Evolutionary conservation across 352 stramenopile species (phyloP), one percentile per base, ranked within the genome.

Genomic region (Pythium dissotocum): DNA sequence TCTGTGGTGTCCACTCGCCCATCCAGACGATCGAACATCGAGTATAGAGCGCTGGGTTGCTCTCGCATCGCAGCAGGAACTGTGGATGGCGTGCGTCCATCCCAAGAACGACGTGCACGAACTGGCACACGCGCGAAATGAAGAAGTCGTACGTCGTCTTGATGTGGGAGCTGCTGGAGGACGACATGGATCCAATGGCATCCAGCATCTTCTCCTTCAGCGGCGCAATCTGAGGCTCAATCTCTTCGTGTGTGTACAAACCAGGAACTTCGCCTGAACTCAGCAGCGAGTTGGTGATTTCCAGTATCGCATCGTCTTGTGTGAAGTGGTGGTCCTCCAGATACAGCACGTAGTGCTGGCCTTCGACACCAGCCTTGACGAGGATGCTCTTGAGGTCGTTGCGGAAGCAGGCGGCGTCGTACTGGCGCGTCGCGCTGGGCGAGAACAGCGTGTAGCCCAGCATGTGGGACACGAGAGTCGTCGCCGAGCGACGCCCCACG

Each of bases 121-220:
- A 96, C 55, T 88, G 78, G 33, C 91, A 80, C 21, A 98, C 89
- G 16, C 93, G 80, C n/a, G 76, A 72, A 5, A 98, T 78, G 60
- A 98, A 99, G 67, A 97, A 98, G 54, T 98, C 93, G 66, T 97
- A 98, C 26, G 97, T 87, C 0, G 90, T 97, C n/a, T 85, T 81
- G 36, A 89, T 84, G 52, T 95, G 73, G 33, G 72, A 73, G 32
- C 68, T 79, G 24, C 64, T 78, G 6, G 65, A 67, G 13, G 64
- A 13, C 5, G 54, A 63, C 40, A 62, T 62, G 46, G 65, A 71
- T 5, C 85, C 83, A 14, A 89, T 87, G n/a, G 72, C 81, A 26
- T 97, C 87, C 12, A 97, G 79, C 80, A 97, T 95, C 40, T 93
- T 82, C 58, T 97, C 91, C 52, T 97, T 97, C 2, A 98, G 72